Evolutionary conservation across 352 stramenopile species (phyloP).

Genomic region (Phytophthora multivora): DNA sequence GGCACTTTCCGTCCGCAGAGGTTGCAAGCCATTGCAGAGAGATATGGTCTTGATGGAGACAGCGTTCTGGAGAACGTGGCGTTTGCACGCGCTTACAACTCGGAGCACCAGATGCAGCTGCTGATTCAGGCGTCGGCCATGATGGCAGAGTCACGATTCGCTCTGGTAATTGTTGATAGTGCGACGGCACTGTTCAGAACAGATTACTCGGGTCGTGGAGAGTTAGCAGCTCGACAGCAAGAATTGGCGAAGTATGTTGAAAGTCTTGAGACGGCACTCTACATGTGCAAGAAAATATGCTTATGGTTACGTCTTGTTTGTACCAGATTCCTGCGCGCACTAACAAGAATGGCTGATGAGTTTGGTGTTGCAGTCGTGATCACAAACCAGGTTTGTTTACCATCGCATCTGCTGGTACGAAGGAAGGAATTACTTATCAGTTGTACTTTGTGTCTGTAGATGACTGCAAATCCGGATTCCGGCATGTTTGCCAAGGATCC

Average conservation of each 20-base stretch:
- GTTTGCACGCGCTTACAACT: constrained; percentile 99
- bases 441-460: constrained; percentile 49
- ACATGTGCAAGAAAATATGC: neutral
- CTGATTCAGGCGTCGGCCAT: constrained; percentile 98
- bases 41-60: constrained; percentile 96
- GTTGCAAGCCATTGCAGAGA: constrained; percentile 97
- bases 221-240: constrained; percentile 95
- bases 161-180: constrained; percentile 97
- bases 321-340: constrained; percentile 95
- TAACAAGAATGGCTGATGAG: constrained; percentile 98
- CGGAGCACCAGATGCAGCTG: constrained; percentile 98
- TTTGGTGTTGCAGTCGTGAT: constrained; percentile 98
- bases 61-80: constrained; percentile 99
- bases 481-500: constrained; percentile 92
- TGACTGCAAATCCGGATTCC: constrained; percentile 89
- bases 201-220: constrained; percentile 98
- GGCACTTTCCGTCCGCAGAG: constrained; percentile 98
- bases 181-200: constrained; percentile 98
- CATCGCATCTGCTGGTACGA: too few relatives aligned
- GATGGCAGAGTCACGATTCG: constrained; percentile 97
- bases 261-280: neutral
- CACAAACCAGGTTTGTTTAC: constrained; percentile 76
- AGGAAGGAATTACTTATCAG: too few relatives aligned
- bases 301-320: neutral
- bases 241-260: constrained; percentile 77